These are phyloP conservation scores for Phyllosticta citriasiana DNA, from an alignment of 2,329 filamentous ascomycete species.

Conservation along the genomic window DNA sequence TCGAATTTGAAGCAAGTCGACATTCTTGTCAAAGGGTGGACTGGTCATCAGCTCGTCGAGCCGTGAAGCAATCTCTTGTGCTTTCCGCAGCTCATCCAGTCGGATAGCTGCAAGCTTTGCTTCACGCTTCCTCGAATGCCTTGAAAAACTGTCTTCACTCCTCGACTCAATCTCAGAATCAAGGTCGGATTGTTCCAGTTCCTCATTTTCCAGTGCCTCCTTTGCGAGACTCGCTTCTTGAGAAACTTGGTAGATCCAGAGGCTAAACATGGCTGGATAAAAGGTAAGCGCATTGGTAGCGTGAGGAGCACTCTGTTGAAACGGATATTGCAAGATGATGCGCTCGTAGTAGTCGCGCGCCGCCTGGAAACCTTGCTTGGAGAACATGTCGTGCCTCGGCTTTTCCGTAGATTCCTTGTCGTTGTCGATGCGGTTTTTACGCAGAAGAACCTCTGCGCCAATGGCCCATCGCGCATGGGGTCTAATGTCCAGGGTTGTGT, in stretches of 20 bases:
- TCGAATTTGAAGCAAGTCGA: conserved; percentile 57
- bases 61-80: conserved; percentile 53
- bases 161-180: not conserved
- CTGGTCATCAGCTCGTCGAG: conserved; percentile 63
- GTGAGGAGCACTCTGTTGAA: conserved; percentile 50
- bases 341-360: conserved; percentile 65
- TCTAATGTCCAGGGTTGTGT: conserved; percentile 56
- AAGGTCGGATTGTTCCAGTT: not conserved
- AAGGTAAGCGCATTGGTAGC: conserved; percentile 62
- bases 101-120: conserved; percentile 11
- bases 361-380: conserved; percentile 41
- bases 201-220: not conserved
- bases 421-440: conserved; percentile 3
- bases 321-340: conserved; percentile 59
- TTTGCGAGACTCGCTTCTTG: conserved; percentile 41
- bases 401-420: not conserved
- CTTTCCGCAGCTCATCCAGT: conserved; percentile 45
- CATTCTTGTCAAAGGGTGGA: conserved; percentile 59
- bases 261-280: conserved; percentile 68
- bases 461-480: conserved; percentile 66
- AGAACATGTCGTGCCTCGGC: conserved; percentile 16
- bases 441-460: conserved; percentile 72
- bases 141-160: not conserved
- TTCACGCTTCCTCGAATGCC: not conserved
- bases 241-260: conserved; percentile 70